A percentile compares a stretch with the other conserved stretches of the same genome.
Conservation (phyloP, 345 rosid genomes). For the Acer negundo region DNA sequence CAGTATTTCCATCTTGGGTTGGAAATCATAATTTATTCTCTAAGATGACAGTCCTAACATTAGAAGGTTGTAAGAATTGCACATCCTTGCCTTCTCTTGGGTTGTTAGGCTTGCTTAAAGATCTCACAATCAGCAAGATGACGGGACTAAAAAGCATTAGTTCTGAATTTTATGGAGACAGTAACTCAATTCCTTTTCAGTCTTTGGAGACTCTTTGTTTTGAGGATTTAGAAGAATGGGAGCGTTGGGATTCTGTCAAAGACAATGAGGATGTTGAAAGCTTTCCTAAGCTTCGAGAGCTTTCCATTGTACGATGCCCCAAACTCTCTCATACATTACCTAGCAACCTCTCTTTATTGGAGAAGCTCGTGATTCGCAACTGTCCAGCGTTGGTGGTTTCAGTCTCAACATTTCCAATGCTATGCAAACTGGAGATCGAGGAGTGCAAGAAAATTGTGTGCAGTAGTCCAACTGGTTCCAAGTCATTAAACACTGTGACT, state of each 20-base stretch:
- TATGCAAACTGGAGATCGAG: neutral
- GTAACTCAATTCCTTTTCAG: neutral
- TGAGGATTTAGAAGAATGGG: neutral
- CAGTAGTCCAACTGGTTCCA: neutral
- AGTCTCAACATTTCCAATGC: neutral
- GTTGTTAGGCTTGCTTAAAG: neutral
- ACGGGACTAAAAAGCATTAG: neutral
- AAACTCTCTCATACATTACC: neutral
- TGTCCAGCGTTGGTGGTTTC: neutral
- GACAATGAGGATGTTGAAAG: neutral
- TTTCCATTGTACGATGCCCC: neutral
- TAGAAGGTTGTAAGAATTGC: neutral
- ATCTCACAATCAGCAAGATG: neutral
- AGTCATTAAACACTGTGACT: neutral
- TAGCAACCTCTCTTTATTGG: neutral
- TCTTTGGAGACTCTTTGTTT: neutral
- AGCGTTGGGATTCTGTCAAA: neutral
- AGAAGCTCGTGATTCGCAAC: neutral
- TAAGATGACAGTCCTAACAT: neutral
- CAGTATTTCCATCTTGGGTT: neutral
- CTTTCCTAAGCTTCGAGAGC: neutral
- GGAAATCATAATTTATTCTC: neutral
- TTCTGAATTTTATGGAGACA: neutral
- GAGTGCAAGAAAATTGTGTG: neutral
- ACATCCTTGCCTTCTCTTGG: neutral